Conservation (phyloP, 1,284 basidiomycete genomes). For the Ustilago xerochloae region DNA sequence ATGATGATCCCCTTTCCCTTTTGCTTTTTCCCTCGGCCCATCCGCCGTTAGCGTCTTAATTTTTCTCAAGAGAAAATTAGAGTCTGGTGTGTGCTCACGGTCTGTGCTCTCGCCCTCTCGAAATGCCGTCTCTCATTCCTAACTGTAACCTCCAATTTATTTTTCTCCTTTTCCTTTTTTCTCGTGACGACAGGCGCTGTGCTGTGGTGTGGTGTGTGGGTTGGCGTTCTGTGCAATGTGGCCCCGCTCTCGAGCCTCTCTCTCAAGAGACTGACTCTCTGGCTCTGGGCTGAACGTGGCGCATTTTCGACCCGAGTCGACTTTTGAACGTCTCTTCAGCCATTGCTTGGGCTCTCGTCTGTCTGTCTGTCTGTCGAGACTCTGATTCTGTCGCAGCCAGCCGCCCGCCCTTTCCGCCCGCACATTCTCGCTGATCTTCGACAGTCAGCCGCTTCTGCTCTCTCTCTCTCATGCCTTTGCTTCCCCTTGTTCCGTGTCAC, state of each 20-base stretch:
- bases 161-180: not conserved
- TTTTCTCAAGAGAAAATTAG: not conserved
- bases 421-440: conserved; percentile 1
- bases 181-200: not conserved
- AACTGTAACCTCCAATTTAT: not conserved
- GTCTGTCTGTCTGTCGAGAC: not conserved
- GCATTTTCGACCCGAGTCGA: not conserved
- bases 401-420: not conserved
- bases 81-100: not conserved
- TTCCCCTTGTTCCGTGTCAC: not conserved
- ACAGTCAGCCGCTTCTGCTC: no score
- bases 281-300: conserved; percentile 1
- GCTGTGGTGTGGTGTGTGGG: not conserved
- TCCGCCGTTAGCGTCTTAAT: no score
- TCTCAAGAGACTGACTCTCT: not conserved
- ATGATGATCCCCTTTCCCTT: no score
- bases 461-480: not conserved
- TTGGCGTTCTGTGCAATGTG: not conserved
- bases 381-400: no score
- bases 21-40: no score
- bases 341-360: not conserved
- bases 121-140: not conserved
- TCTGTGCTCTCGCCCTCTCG: not conserved
- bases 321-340: not conserved
- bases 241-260: conserved; percentile 1